phyloP scores from a whole-genome alignment of 2,329 filamentous ascomycete genomes.

The Bipolaris zeicola region DNA sequence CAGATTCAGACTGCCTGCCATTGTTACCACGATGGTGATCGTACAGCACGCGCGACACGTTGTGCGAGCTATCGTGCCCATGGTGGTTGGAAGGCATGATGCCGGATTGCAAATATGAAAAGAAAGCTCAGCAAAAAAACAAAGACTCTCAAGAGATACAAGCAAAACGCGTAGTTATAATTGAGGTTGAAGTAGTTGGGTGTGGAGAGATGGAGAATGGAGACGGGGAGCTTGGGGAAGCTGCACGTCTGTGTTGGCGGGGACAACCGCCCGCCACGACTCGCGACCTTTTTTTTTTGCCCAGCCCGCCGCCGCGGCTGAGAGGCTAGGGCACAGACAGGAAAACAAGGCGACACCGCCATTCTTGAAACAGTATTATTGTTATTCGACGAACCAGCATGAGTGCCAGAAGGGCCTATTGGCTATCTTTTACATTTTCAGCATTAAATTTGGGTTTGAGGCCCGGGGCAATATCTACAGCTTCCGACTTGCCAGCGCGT shows the following conservation, averaged over 20 bases:
- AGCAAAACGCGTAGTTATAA: not conserved
- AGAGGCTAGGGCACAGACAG: constrained; percentile 8
- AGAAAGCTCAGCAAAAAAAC: too few species aligned
- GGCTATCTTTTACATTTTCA: not conserved
- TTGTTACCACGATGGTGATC: constrained; percentile 21
- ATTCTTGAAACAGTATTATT: not conserved
- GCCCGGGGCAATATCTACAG: not conserved
- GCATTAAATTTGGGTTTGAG: not conserved
- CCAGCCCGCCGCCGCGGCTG: constrained; percentile 8
- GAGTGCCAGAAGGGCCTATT: not conserved
- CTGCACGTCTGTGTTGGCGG: constrained; percentile 9
- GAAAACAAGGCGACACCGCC: constrained; percentile 6
- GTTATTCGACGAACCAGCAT: not conserved
- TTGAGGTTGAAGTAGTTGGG: not conserved
- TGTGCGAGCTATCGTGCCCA: constrained; percentile 16
- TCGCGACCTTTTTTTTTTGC: constrained; percentile 1
- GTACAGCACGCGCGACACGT: constrained; percentile 12
- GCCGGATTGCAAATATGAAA: not conserved
- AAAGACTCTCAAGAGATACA: too few species aligned
- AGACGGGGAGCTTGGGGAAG: not conserved
- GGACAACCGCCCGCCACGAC: constrained; percentile 5
- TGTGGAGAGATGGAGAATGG: constrained; percentile 3
- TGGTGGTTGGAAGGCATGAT: constrained; percentile 14
- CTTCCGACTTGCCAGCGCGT: not conserved
- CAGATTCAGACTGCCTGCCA: constrained; percentile 29